These are phyloP conservation scores for Cercospora sojina DNA, from an alignment of 2,329 filamentous ascomycete species.

Conservation along the genomic window DNA sequence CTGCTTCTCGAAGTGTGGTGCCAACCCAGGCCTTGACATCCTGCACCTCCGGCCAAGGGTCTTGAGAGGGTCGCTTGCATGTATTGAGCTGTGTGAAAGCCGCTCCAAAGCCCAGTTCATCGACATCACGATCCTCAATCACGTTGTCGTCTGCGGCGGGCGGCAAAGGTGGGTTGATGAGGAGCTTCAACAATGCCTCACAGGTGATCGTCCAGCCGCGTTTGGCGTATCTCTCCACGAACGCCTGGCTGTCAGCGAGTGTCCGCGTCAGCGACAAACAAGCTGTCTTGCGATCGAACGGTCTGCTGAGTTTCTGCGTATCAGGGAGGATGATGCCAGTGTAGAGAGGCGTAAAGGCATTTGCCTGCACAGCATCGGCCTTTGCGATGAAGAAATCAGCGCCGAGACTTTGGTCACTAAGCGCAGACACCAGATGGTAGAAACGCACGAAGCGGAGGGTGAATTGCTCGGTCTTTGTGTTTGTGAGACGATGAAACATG, in stretches of 20 bases:
- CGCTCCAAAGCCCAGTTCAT: slow-evolving; percentile 91
- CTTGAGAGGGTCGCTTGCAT: slow-evolving; percentile 69
- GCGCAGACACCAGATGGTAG: slow-evolving; percentile 86
- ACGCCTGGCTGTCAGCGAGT: slow-evolving; percentile 78
- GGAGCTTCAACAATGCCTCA: slow-evolving; percentile 80
- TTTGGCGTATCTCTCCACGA: slow-evolving; percentile 66
- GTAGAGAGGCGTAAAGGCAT: slow-evolving; percentile 82
- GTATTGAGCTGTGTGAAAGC: slow-evolving; percentile 94
- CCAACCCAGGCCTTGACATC: slow-evolving; percentile 83
- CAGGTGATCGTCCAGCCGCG: slow-evolving; percentile 92
- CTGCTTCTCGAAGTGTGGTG: slow-evolving; percentile 72
- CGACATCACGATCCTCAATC: slow-evolving; percentile 83
- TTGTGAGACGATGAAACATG: slow-evolving; percentile 70
- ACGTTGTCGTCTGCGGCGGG: slow-evolving; percentile 68
- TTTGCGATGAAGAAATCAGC: slow-evolving; percentile 87
- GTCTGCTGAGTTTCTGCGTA: slow-evolving; percentile 82
- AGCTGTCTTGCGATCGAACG: slow-evolving; percentile 87
- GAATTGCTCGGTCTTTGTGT: slow-evolving; percentile 77
- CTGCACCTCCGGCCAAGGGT: slow-evolving; percentile 82
- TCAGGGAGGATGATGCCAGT: slow-evolving; percentile 81
- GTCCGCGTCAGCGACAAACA: slow-evolving; percentile 93
- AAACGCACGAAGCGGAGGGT: slow-evolving; percentile 87
- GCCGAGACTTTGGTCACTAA: slow-evolving; percentile 77
- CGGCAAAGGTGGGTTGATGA: slow-evolving; percentile 81
- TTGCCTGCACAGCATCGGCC: slow-evolving; percentile 75